These are phyloP conservation scores for Sordaria brevicollis DNA, from an alignment of 495 filamentous ascomycete genomes.

Conservation along the genomic window DNA sequence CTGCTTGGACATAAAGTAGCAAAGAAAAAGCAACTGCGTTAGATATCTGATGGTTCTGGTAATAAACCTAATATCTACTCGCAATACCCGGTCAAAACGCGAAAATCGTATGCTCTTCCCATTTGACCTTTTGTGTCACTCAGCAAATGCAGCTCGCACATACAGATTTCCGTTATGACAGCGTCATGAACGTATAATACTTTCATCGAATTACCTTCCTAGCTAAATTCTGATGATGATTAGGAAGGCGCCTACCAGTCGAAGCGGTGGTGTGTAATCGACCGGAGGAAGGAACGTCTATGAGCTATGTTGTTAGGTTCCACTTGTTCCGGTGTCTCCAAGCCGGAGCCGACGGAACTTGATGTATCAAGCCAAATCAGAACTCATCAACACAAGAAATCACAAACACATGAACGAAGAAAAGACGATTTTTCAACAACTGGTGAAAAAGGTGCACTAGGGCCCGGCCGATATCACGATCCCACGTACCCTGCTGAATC, in stretches of 20 bases:
- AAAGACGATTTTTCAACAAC: neutral
- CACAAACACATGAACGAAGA: neutral
- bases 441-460: neutral
- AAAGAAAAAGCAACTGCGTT: neutral
- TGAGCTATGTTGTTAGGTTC: no score
- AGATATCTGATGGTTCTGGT: neutral
- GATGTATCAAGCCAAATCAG: no score
- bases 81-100: neutral
- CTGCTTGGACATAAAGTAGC: no score
- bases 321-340: no score
- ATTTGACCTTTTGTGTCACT: neutral
- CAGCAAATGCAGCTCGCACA: neutral
- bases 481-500: neutral
- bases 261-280: neutral
- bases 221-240: neutral
- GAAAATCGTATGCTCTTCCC: neutral
- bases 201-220: neutral
- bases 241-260: neutral
- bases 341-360: no score
- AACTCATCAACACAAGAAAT: neutral
- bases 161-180: neutral
- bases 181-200: neutral
- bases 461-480: no score
- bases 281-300: neutral
- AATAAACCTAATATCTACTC: neutral